Evolutionary conservation across 768 basidiomycete genomes (phyloP), one percentile per base, ranked within the genome.

Genomic region (Galerina marginata): DNA sequence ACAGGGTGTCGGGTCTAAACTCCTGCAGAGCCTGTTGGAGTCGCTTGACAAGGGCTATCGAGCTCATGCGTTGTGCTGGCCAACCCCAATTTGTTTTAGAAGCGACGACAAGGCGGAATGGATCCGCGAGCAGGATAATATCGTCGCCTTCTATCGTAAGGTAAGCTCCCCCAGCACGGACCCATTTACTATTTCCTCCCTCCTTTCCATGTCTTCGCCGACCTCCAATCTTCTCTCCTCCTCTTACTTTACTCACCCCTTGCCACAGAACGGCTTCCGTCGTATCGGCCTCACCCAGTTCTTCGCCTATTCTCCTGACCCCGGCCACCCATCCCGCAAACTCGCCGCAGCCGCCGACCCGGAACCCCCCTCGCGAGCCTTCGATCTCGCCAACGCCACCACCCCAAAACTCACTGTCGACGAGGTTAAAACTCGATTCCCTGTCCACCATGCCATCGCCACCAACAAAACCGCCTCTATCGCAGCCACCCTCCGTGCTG

Each of bases 1-100:
- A 5, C 54, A 62, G 43, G 70, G 64, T n/a, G 48, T 72, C 3
- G 70, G 71, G 20, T 67, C 69, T 3, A 63, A 53, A 63, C 54
- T 67, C 57, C 38, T 72, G 9, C 44, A 59, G 44, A 57, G 62
- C 16, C 61, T 72, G 10, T 33, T 69, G 15, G 29, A 45, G 49
- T 70, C 68, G 36, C 45, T 62, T 5, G 51, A 70, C 52, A 66
- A 69, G 1, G 44, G 58, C 15, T 37, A 43, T 12, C 44, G 52
- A 3, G 69, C 69, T 29, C 65, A 53, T 10, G 58, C 69, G 29
- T 57, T 66, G 16, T 69, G 66, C 55, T 71, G 71, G 70, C 71
- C 69, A 4, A 61, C 57, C 20, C 81, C 61, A n/a, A 49, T 40
- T 49, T 33, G 2, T 2, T 16, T 39, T 6, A 3, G 23, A 6